Evolutionary conservation across 176 grass and related monocot species (phyloP).

Genomic region (Aegilops tauschii): DNA sequence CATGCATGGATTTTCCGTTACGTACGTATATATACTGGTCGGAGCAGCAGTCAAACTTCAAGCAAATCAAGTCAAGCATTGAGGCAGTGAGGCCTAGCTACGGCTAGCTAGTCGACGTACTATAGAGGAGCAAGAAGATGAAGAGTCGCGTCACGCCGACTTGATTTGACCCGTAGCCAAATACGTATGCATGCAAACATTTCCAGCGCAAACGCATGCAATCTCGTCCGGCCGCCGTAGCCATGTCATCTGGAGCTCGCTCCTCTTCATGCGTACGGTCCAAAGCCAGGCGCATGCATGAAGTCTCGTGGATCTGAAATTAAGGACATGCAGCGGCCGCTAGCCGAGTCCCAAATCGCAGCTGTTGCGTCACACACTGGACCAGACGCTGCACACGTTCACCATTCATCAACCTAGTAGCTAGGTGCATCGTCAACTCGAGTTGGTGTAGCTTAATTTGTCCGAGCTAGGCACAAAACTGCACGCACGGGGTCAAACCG

Average conservation of each 20-base stretch:
- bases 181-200: not conserved
- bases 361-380: not conserved
- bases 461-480: too few relatives aligned
- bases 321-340: too few relatives aligned
- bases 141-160: not conserved
- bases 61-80: not conserved
- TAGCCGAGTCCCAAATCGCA: not conserved
- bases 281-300: too few relatives aligned
- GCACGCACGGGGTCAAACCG: too few relatives aligned
- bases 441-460: too few relatives aligned
- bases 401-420: not conserved
- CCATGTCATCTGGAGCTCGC: not conserved
- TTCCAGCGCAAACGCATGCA: too few relatives aligned
- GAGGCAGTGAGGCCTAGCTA: not conserved
- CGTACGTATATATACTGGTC: too few relatives aligned
- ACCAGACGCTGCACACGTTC: not conserved
- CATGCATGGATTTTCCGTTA: too few relatives aligned
- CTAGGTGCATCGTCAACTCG: too few relatives aligned
- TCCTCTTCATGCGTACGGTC: too few relatives aligned
- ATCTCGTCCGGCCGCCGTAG: too few relatives aligned
- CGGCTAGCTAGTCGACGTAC: not conserved
- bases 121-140: not conserved
- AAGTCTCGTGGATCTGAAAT: too few relatives aligned
- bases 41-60: not conserved
- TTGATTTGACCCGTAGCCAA: not conserved